Evolutionary conservation across 2,329 filamentous ascomycete species (phyloP).

Genomic region (Pseudocercospora fijiensis): DNA sequence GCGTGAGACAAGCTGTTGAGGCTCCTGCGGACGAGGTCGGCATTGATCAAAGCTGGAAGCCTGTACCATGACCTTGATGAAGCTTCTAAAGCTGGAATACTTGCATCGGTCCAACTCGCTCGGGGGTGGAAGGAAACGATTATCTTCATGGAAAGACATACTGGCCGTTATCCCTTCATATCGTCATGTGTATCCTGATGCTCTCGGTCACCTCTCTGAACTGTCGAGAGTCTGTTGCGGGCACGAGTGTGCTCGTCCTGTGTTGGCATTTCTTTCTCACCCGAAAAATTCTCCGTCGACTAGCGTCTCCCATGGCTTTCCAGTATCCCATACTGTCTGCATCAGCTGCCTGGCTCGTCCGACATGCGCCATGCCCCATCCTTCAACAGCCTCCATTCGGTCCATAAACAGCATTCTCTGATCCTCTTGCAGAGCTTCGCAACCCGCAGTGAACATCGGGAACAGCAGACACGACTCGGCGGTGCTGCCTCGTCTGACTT

Average conservation of each 20-base stretch:
- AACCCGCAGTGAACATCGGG: slow-evolving; percentile 80
- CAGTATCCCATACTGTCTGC: slow-evolving; percentile 68
- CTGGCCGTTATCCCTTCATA: not conserved
- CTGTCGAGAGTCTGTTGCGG: not conserved
- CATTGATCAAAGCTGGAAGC: not conserved
- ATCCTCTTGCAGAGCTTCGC: slow-evolving; percentile 60
- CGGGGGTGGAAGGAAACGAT: not conserved
- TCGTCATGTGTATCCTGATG: not conserved
- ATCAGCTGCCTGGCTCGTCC: slow-evolving; percentile 61
- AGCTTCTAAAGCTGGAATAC: not conserved
- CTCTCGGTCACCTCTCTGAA: not conserved
- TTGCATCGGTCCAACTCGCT: not conserved
- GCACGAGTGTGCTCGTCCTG: not conserved
- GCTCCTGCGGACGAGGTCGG: not conserved
- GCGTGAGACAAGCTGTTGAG: not conserved
- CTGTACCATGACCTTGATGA: not conserved
- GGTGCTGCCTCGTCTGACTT: slow-evolving; percentile 64
- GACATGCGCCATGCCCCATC: slow-evolving; percentile 74
- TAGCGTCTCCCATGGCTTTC: slow-evolving; percentile 66
- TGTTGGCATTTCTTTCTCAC: not conserved
- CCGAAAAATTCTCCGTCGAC: slow-evolving; percentile 68
- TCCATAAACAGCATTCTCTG: slow-evolving; percentile 63
- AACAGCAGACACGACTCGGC: slow-evolving; percentile 76
- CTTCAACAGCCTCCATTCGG: slow-evolving; percentile 66
- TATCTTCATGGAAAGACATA: not conserved